These are phyloP conservation scores for Ceratobasidium sp. DNA, from an alignment of 1,284 basidiomycete genomes.

Conservation along the genomic window DNA sequence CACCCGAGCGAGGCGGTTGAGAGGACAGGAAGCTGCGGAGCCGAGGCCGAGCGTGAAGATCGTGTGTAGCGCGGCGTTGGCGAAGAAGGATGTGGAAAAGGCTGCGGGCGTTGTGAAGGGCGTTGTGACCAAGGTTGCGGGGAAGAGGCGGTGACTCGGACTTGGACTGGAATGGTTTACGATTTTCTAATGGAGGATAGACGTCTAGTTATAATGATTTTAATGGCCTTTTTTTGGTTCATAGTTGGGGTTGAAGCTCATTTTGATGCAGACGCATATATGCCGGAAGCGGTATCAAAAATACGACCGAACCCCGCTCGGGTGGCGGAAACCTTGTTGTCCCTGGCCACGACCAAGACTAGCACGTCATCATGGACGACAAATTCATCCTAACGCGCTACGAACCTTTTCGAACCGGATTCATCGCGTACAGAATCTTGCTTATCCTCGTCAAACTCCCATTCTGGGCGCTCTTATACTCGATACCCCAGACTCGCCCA, in stretches of 20 bases:
- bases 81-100: slow-evolving; percentile 92
- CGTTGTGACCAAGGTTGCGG: slow-evolving; percentile 78
- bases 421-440: not conserved
- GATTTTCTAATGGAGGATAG: slow-evolving; percentile 17
- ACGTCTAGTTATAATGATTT: slow-evolving; percentile 7
- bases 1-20: slow-evolving; percentile 83
- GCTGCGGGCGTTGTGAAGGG: slow-evolving; percentile 81
- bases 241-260: no score
- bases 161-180: not conserved
- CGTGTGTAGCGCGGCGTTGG: slow-evolving; percentile 81
- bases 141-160: slow-evolving; percentile 57
- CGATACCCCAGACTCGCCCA: not conserved
- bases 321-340: no score
- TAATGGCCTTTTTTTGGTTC: not conserved
- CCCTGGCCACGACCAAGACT: no score
- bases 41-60: slow-evolving; percentile 88
- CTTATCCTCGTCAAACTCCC: slow-evolving; percentile 1
- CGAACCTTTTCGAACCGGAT: slow-evolving; percentile 22
- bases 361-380: not conserved
- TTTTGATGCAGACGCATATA: not conserved
- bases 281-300: not conserved
- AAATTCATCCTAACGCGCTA: not conserved
- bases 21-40: slow-evolving; percentile 86
- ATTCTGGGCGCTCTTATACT: slow-evolving; percentile 1
- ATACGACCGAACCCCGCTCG: not conserved